Percentiles rank a stretch among this genome's conserved stretches.
These are phyloP conservation scores for Penicillium sp. DNA, from an alignment of 2,329 filamentous ascomycete genomes.

Conservation along the genomic window DNA sequence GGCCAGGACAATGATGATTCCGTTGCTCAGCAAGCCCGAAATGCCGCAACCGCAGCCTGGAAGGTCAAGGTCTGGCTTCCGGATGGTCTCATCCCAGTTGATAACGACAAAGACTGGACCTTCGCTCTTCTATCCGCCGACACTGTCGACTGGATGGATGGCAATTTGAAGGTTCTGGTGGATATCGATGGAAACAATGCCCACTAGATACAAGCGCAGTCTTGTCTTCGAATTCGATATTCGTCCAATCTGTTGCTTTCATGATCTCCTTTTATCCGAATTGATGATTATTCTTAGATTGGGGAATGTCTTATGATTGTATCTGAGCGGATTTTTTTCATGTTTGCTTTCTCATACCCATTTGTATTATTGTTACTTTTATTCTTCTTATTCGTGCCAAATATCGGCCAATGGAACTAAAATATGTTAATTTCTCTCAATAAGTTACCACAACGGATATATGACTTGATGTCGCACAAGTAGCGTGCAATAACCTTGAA, in stretches of 20 bases:
- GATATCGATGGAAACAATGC: constrained; percentile 29
- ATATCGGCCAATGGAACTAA: background rate
- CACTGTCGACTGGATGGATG: constrained; percentile 50
- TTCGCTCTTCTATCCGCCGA: constrained; percentile 44
- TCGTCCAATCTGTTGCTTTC: background rate
- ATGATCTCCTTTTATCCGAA: background rate
- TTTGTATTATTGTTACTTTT: background rate
- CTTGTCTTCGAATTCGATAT: background rate
- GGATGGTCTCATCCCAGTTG: constrained; percentile 40
- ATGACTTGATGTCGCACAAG: background rate
- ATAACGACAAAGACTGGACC: constrained; percentile 46
- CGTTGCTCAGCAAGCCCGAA: constrained; percentile 17
- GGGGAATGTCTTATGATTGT: background rate
- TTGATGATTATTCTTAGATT: background rate
- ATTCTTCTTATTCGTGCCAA: background rate
- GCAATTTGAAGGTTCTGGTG: constrained; percentile 44
- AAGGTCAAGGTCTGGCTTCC: constrained; percentile 44
- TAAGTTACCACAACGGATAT: background rate
- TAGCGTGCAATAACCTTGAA: background rate
- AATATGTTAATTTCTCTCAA: background rate
- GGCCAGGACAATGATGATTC: constrained; percentile 11
- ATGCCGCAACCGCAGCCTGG: constrained; percentile 26
- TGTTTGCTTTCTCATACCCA: constrained; percentile 3
- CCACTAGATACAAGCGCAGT: constrained; percentile 2
- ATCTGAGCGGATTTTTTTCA: background rate